A percentile compares a stretch with the other conserved stretches of the same genome.
Conservation (phyloP, 345 rosid genomes). For the Brassica nigra region DNA sequence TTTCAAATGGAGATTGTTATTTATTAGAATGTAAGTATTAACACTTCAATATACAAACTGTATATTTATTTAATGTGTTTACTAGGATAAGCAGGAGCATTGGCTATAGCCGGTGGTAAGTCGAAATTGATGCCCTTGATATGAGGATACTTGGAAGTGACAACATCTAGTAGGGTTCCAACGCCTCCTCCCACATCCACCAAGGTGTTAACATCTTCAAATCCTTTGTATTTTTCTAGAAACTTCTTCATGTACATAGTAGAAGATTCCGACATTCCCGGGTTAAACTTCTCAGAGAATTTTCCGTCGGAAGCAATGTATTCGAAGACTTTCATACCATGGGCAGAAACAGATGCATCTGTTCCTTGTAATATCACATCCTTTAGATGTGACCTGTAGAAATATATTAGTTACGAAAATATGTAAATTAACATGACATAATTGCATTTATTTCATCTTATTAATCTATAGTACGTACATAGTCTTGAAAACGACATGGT, state of each 20-base stretch:
- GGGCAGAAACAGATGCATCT: slow-evolving; percentile 54
- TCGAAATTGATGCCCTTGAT: not conserved
- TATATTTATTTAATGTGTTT: not conserved
- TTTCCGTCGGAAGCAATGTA: slow-evolving; percentile 29
- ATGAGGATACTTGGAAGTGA: not conserved
- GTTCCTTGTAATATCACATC: slow-evolving; percentile 55
- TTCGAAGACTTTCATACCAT: slow-evolving; percentile 55
- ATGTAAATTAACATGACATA: not conserved
- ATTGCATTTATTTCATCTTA: not conserved
- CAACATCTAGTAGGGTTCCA: not conserved
- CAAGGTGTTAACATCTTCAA: not conserved
- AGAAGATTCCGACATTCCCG: not conserved
- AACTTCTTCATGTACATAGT: not conserved
- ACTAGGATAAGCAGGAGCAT: not conserved
- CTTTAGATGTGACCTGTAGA: slow-evolving; percentile 30
- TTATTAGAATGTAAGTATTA: not conserved
- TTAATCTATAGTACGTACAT: slow-evolving; percentile 25
- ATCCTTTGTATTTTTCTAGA: not conserved
- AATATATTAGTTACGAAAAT: not conserved
- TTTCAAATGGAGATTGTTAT: not conserved
- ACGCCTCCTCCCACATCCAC: not conserved
- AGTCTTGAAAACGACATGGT: slow-evolving; percentile 25
- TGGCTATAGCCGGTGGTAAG: not conserved
- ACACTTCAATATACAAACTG: not conserved
- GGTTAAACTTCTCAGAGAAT: not conserved